Evolutionary conservation across 2,329 filamentous ascomycete genomes (phyloP).

Genomic region (Fusarium irregulare): DNA sequence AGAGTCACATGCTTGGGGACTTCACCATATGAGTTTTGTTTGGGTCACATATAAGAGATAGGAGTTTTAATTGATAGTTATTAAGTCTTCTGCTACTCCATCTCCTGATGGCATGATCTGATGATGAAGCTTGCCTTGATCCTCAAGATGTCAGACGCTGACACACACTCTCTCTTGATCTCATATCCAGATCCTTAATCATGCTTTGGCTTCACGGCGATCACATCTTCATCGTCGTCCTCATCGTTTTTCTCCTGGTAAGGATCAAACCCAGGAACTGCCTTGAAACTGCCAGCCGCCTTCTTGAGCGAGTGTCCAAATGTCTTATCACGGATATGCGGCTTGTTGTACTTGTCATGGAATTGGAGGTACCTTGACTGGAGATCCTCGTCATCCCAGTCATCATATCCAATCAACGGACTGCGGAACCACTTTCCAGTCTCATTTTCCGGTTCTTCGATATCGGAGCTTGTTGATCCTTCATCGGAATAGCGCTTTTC

Average conservation of each 20-base stretch:
- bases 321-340: background rate
- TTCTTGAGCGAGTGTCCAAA: background rate
- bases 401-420: background rate
- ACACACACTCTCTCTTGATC: background rate
- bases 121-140: background rate
- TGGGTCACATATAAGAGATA: background rate
- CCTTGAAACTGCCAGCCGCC: background rate
- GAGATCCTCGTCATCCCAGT: background rate
- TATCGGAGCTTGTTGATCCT: background rate
- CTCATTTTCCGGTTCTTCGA: background rate
- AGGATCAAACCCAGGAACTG: background rate
- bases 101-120: background rate
- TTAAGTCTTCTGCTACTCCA: background rate
- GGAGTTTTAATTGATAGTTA: accelerated
- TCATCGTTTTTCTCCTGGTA: background rate
- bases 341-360: background rate
- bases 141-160: too few relatives aligned
- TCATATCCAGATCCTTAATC: background rate
- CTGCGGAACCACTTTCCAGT: background rate
- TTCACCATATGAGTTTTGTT: background rate
- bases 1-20: background rate
- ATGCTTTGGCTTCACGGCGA: background rate
- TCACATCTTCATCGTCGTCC: background rate
- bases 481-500: background rate
- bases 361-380: background rate